Evolutionary conservation across 1,139 yeast genomes (phyloP), one percentile per base, ranked within the genome.

Genomic region (Kodamaea ohmeri): DNA sequence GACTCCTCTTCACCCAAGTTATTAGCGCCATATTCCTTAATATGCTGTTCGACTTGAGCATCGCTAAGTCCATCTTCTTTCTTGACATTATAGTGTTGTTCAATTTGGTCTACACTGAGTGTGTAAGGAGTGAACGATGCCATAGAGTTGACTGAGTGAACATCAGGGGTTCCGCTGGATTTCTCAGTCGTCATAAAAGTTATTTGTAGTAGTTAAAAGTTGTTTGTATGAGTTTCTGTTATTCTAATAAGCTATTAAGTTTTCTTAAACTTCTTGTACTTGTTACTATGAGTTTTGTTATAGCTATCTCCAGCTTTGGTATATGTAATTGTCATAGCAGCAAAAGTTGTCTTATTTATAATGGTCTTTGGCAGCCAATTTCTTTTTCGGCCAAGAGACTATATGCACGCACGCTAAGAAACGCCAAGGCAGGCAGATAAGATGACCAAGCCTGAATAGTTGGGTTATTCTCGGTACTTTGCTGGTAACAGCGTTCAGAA

Each of bases 1-100:
- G 45, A 46, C 20, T 51, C 56, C 9, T 52, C 66, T 13, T 58
- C 60, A 2, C 68, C 68, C 18, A 63, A 52, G 13, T 49, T 48
- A 42, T 63, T 63, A 4, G 43, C 43, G 12, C 68, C 68, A 39
- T 50, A 50, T 3, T 35, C 38, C 3, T 37, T 34, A 4, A 41
- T 22, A 6, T 41, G 22, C 9, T 45, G 49, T 16, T 40, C 39
- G 4, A 42, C 54, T 14, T 43, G 48, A 8, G 40, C 38, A 7
- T 43, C 31, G 2, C 45, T 25, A 8, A 55, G 47, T 2, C 61
- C 61, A 15, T 41, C 36, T 9, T 29, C 35, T 16, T 25, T 34
- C 25, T 47, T 41, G 11, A 56, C 49, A 9, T 37, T 35, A 30
- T 44, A 55, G 17, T 41, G 36, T 6, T 38, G 35, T 8, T 41